Evolutionary conservation across 73 alveolate genomes (phyloP).

Genomic region (Paramecium octaurelia): DNA sequence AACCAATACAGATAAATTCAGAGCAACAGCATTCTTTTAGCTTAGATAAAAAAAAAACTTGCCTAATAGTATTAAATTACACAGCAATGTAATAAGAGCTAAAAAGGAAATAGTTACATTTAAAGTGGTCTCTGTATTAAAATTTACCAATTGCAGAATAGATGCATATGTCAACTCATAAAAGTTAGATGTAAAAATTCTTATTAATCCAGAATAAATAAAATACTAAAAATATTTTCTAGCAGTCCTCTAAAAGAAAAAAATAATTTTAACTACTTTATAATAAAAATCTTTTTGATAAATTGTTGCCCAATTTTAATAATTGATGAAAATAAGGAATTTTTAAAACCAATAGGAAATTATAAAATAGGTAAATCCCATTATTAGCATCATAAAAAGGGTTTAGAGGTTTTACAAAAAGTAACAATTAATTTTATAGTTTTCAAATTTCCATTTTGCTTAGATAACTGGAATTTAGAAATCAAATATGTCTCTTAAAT

Average conservation of each 20-base stretch:
- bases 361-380: not conserved
- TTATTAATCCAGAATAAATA: not conserved
- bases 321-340: not conserved
- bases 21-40: not conserved
- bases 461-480: not conserved
- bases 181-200: not conserved
- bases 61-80: not conserved
- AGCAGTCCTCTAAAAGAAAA: not conserved
- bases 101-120: not conserved
- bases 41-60: not conserved
- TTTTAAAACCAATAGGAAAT: not conserved
- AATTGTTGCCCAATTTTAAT: not conserved
- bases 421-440: not conserved
- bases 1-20: not conserved
- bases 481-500: no score
- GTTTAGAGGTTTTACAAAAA: not conserved
- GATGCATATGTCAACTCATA: not conserved
- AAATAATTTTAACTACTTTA: no score
- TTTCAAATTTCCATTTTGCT: not conserved
- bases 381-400: not conserved
- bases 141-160: not conserved
- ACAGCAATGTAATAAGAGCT: not conserved
- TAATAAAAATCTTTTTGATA: no score
- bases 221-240: not conserved
- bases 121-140: not conserved